Evolutionary conservation across 140 eudicot species (phyloP).

Genomic region (Flaveria floridana): DNA sequence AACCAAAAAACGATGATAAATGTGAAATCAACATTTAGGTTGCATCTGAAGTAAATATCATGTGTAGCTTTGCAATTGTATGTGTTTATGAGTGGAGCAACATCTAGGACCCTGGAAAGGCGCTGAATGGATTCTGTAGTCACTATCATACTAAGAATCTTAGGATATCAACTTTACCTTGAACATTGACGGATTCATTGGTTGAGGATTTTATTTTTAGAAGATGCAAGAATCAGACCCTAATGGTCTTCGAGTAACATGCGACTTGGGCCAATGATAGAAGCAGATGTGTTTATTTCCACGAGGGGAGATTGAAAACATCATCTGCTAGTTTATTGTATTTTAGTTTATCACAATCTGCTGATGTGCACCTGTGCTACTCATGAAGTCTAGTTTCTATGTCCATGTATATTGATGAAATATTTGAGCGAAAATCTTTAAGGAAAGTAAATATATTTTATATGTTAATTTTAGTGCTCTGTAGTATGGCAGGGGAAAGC

Average conservation of each 20-base stretch:
- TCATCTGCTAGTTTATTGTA: not conserved
- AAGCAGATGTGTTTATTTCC: slow-evolving; percentile 19
- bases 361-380: not conserved
- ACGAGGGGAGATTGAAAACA: not conserved
- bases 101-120: slow-evolving; percentile 11
- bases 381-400: not conserved
- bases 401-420: not conserved
- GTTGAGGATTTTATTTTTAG: not conserved
- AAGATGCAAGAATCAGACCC: slow-evolving; percentile 5
- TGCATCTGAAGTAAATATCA: not conserved
- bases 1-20: not conserved
- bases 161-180: not conserved
- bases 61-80: slow-evolving; percentile 5
- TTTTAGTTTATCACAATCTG: not conserved
- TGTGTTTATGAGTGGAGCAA: slow-evolving; percentile 2
- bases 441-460: not conserved
- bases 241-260: slow-evolving; percentile 10
- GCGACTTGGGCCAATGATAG: slow-evolving; percentile 17
- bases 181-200: not conserved
- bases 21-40: not conserved
- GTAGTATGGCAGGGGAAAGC: not conserved
- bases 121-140: not conserved
- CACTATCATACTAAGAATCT: not conserved
- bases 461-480: not conserved
- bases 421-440: not conserved